These are phyloP conservation scores for Lichtheimia ramosa DNA, from an alignment of 371 early-diverging fungal species.

Conservation along the genomic window DNA sequence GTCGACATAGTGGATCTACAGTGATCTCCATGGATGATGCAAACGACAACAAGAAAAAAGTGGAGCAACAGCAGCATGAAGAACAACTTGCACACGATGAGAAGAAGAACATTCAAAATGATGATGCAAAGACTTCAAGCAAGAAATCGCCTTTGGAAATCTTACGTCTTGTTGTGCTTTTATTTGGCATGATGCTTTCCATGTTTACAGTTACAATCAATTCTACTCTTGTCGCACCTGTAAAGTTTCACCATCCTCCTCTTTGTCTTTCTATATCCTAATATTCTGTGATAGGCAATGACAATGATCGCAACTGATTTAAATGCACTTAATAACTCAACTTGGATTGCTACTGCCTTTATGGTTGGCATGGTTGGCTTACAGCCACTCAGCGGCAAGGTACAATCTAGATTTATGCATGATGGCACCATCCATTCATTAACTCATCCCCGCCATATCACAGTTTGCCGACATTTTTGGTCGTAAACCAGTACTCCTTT, in stretches of 20 bases:
- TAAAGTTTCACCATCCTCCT: no score
- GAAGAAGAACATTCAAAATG: no score
- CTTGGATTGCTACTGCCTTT: constrained; percentile 32
- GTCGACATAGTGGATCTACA: no score
- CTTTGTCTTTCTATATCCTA: no score
- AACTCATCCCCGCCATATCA: not conserved
- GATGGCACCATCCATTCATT: not conserved
- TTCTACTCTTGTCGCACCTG: constrained; percentile 71
- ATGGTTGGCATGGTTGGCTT: constrained; percentile 57
- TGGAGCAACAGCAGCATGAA: no score
- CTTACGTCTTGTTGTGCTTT: constrained; percentile 4
- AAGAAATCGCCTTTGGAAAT: no score
- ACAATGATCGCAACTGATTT: constrained; percentile 12
- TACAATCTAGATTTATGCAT: constrained; percentile 13
- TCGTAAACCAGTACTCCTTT: constrained; percentile 51
- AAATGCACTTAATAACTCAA: constrained; percentile 12
- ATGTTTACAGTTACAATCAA: constrained; percentile 78
- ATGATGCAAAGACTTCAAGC: no score
- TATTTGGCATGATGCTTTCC: constrained; percentile 34
- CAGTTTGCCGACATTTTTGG: constrained; percentile 22
- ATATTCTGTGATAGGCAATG: no score
- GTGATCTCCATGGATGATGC: no score
- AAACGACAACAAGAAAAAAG: no score
- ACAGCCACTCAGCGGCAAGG: constrained; percentile 59
- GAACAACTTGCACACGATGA: no score